Evolutionary conservation across 163 green algal genomes (phyloP).

Genomic region (Volvox carteri): DNA sequence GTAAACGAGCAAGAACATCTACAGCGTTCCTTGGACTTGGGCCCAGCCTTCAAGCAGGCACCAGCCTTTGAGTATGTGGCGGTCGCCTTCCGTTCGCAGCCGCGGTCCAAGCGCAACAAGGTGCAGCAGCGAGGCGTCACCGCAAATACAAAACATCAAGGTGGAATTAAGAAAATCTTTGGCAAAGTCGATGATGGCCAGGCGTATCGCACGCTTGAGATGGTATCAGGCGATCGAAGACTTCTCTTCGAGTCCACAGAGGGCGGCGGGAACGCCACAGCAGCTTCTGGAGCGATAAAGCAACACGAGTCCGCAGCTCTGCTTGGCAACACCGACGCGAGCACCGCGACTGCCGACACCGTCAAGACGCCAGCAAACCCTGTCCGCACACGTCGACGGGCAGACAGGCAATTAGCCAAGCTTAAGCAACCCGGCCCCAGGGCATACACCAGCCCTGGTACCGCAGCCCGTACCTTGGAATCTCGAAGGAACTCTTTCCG

Average conservation of each 20-base stretch:
- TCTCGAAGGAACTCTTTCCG: too few species aligned
- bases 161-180: constrained; percentile 4
- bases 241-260: constrained; percentile 25
- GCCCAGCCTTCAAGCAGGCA: constrained; percentile 24
- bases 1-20: constrained; percentile 3
- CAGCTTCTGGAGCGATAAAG: too few species aligned
- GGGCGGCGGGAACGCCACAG: neutral
- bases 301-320: too few species aligned
- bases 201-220: constrained; percentile 36
- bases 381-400: too few species aligned
- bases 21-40: constrained; percentile 19
- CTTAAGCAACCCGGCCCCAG: too few species aligned
- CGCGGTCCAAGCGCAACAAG: constrained; percentile 10
- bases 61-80: constrained; percentile 50
- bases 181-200: neutral
- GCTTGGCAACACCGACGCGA: too few species aligned
- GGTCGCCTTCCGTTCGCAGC: constrained; percentile 38
- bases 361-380: too few species aligned
- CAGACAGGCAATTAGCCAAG: too few species aligned
- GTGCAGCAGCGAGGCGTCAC: neutral
- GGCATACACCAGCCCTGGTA: too few species aligned
- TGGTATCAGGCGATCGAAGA: constrained; percentile 28
- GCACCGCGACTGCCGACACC: too few species aligned
- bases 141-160: neutral
- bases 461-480: too few species aligned